Percentiles rank a stretch among this genome's conserved stretches.
Conservation (phyloP, 305 asterid species). For the Nicotiana rustica region DNA sequence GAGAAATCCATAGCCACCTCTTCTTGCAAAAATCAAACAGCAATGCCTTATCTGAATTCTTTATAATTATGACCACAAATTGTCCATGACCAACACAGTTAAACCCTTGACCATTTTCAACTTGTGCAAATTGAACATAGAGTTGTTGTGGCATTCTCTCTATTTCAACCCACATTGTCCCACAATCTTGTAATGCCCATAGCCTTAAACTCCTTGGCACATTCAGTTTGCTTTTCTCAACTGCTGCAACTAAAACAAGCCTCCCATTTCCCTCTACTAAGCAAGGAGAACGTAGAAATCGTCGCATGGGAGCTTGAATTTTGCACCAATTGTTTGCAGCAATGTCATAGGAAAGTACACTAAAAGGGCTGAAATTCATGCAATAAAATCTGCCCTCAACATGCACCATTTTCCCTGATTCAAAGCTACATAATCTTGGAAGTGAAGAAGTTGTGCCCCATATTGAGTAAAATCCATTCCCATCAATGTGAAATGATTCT, state of each 20-base stretch:
- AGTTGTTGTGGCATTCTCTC: constrained; percentile 98
- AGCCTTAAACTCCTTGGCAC: constrained; percentile 85
- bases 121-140: constrained; percentile 71
- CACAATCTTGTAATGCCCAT: constrained; percentile 78
- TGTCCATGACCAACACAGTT: constrained; percentile 78
- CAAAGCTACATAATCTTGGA: constrained; percentile 88
- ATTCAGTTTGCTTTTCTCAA: constrained; percentile 93
- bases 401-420: constrained; percentile 85
- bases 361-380: constrained; percentile 97
- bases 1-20: constrained; percentile 84
- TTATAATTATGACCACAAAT: constrained; percentile 57
- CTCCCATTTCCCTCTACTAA: constrained; percentile 67
- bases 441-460: constrained; percentile 91
- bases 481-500: constrained; percentile 87
- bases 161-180: constrained; percentile 75
- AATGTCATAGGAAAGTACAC: constrained; percentile 67
- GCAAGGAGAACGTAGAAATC: constrained; percentile 88
- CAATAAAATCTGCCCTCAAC: constrained; percentile 76
- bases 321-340: constrained; percentile 70
- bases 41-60: constrained; percentile 59
- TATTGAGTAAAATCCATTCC: constrained; percentile 85
- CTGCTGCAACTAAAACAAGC: constrained; percentile 78
- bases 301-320: constrained; percentile 93
- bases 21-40: constrained; percentile 70
- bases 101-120: constrained; percentile 76